These are phyloP conservation scores for Solanum okadae DNA, from an alignment of 257 asterid genomes.

Conservation along the genomic window DNA sequence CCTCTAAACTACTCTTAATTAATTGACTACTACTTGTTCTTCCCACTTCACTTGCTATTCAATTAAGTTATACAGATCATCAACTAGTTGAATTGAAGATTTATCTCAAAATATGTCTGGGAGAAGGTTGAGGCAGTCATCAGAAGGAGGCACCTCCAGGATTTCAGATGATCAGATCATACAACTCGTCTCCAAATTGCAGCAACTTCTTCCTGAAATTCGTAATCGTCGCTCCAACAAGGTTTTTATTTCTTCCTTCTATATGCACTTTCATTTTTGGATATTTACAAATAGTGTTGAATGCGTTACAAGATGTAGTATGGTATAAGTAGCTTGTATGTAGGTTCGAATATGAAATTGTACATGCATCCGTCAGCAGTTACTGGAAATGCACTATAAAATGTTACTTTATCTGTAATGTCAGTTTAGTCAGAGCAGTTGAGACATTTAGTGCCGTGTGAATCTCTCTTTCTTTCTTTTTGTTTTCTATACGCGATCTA, in stretches of 20 bases:
- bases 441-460: background rate
- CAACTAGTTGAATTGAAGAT: background rate
- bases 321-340: background rate
- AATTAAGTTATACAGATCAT: background rate
- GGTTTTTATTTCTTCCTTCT: conserved; percentile 13
- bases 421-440: background rate
- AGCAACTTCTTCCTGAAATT: conserved; percentile 68
- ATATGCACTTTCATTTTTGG: background rate
- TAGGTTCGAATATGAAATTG: background rate
- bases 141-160: conserved; percentile 20
- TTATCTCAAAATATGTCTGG: conserved; percentile 32
- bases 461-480: background rate
- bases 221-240: conserved; percentile 50
- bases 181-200: conserved; percentile 56
- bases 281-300: background rate
- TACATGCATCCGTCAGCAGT: background rate
- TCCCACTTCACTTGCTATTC: background rate
- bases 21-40: background rate
- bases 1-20: background rate
- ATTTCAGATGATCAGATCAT: conserved; percentile 64
- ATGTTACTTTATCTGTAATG: background rate
- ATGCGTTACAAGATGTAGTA: no score
- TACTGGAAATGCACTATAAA: background rate
- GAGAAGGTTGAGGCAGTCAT: conserved; percentile 54
- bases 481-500: background rate